Evolutionary conservation across 2,329 filamentous ascomycete genomes (phyloP).

Genomic region (Zarea fungicola): DNA sequence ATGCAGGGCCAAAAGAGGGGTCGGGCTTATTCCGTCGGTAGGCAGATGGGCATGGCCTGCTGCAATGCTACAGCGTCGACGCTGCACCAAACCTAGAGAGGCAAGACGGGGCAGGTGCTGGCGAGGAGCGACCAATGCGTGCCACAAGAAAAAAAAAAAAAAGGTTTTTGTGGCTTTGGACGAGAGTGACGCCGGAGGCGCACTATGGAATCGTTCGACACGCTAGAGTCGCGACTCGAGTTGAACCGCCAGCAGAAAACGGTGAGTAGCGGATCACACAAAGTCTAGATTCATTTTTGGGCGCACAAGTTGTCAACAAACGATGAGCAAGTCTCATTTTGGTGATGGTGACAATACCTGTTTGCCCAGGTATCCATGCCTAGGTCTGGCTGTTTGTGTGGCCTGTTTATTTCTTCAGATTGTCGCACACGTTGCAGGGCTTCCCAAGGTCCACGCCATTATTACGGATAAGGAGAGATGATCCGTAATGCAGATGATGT

Average conservation of each 20-base stretch:
- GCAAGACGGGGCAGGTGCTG: neutral
- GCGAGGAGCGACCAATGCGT: neutral
- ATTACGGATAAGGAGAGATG: conserved; percentile 1
- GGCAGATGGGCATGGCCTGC: neutral
- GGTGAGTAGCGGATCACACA: neutral
- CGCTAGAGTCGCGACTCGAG: neutral
- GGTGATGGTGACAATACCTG: neutral
- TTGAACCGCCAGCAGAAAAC: too few species aligned
- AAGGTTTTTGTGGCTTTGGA: neutral
- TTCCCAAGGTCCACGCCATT: neutral
- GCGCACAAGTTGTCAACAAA: too few species aligned
- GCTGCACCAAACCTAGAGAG: neutral
- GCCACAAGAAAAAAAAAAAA: neutral
- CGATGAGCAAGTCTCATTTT: neutral
- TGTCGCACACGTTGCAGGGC: too few species aligned
- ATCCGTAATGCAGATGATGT: conserved; percentile 8
- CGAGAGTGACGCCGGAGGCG: neutral
- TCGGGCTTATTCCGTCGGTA: conserved; percentile 2
- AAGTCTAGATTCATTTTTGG: neutral
- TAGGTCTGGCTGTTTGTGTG: neutral
- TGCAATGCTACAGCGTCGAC: neutral
- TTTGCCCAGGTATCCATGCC: neutral
- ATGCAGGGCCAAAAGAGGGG: neutral
- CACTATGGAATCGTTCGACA: neutral
- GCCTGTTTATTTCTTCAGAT: neutral